phyloP scores from a whole-genome alignment of 2,329 filamentous ascomycete genomes.

The Cercospora sp. region DNA sequence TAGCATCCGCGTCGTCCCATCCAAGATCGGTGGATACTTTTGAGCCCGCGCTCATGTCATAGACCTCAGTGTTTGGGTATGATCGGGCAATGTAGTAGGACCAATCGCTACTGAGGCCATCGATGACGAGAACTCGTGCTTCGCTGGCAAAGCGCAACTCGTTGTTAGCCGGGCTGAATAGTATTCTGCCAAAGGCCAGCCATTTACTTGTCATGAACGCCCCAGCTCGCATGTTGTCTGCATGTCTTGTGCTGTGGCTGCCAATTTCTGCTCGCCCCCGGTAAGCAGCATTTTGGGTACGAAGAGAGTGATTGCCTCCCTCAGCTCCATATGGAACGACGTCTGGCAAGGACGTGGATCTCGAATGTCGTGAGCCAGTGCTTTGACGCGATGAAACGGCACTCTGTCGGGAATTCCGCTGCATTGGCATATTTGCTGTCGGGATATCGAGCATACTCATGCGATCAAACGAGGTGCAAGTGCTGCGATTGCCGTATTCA shows the following conservation, averaged over 20 bases:
- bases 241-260: neutral
- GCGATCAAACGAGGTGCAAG: slow-evolving; percentile 33
- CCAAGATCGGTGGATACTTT: slow-evolving; percentile 3
- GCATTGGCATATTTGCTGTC: neutral
- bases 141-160: slow-evolving; percentile 62
- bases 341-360: slow-evolving; percentile 35
- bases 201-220: slow-evolving; percentile 86
- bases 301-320: neutral
- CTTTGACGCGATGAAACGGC: slow-evolving; percentile 34
- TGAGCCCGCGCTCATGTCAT: slow-evolving; percentile 54
- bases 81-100: slow-evolving; percentile 82
- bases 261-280: neutral
- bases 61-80: slow-evolving; percentile 72
- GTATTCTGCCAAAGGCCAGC: slow-evolving; percentile 79
- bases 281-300: neutral
- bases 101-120: slow-evolving; percentile 88
- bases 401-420: slow-evolving; percentile 21
- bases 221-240: slow-evolving; percentile 64
- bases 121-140: slow-evolving; percentile 71
- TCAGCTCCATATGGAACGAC: slow-evolving; percentile 1
- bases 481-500: slow-evolving; percentile 49
- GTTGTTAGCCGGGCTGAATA: slow-evolving; percentile 77
- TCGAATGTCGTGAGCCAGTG: slow-evolving; percentile 31
- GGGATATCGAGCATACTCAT: slow-evolving; percentile 11
- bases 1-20: slow-evolving; percentile 30